Evolutionary conservation across 148 eudicot species (phyloP), one percentile per base, ranked within the genome.

Genomic region (Pouteria glomerata): DNA sequence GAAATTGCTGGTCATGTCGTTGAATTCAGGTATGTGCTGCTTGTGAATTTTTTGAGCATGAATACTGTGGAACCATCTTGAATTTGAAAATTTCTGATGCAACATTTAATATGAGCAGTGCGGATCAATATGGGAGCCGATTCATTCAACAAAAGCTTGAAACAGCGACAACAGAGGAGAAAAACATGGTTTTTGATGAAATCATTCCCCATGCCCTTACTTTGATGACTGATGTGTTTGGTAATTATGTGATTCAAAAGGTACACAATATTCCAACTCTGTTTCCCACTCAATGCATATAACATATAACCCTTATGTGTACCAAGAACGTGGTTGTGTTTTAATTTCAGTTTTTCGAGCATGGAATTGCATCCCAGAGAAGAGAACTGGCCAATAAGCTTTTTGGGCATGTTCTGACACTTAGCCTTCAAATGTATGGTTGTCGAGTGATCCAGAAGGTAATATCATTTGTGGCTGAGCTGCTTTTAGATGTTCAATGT

Each of bases 361-460:
- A 91, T 82, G 98, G 98, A 69, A 89, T 74, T 47, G 70, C 90
- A 33, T 63, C 87, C 44, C 96, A 94, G 78, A 82, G 83, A 42
- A 86, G 87, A 68, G 88, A 91, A 67, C 78, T 94, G 63, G 96
- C 98, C 19, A 82, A 85, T 63, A 86, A 89, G 78, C 91, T 94
- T 13, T 74, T 69, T 59, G 97, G 90, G 63, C 93, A 89, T 78
- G 90, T 94, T 44, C 78, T 94, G 69, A 76, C 90, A 12, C 92
- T 94, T 48, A 94, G 97, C 78, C 87, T 94, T 80, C 98, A 94
- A 72, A 94, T 94, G 98, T 94, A 94, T 84, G 98, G 98, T 29
- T 94, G 98, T 70, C 88, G 98, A 56, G 98, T 94, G 34, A 94
- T 94, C 67, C 97, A 94, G 74, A 94, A 94, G 97, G 98, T 94